Conservation (phyloP, 176 grass and related monocot genomes). For the Oropetium thomaeum region DNA sequence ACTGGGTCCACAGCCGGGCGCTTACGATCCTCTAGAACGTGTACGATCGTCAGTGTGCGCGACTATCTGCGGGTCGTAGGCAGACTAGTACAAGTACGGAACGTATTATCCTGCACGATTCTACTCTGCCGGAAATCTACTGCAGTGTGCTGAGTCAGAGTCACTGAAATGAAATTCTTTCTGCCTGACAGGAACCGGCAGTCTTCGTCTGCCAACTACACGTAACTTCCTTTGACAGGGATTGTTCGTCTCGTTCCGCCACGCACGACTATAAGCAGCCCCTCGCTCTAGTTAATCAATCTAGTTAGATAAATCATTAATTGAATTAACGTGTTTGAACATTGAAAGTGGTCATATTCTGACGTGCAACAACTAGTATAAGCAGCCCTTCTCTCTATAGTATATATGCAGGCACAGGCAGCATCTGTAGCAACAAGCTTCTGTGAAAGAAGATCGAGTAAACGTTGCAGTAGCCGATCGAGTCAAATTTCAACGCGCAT, state of each 20-base stretch:
- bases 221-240: conserved; percentile 1
- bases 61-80: no score
- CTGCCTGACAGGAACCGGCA: neutral
- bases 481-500: conserved; percentile 32
- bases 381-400: neutral
- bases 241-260: no score
- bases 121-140: neutral
- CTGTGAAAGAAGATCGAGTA: neutral
- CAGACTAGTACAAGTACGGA: no score
- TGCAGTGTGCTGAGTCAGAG: neutral
- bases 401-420: neutral
- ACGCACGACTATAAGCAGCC: no score
- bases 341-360: neutral
- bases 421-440: neutral
- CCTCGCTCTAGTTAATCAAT: no score
- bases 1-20: neutral
- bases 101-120: neutral
- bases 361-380: neutral
- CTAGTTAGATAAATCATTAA: no score
- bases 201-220: neutral
- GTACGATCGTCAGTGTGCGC: neutral
- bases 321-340: no score
- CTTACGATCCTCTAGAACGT: conserved; percentile 15
- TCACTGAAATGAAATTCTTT: no score
- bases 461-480: neutral